These are phyloP conservation scores for Eimeria praecox DNA, from an alignment of 169 alveolate genomes.

Conservation along the genomic window DNA sequence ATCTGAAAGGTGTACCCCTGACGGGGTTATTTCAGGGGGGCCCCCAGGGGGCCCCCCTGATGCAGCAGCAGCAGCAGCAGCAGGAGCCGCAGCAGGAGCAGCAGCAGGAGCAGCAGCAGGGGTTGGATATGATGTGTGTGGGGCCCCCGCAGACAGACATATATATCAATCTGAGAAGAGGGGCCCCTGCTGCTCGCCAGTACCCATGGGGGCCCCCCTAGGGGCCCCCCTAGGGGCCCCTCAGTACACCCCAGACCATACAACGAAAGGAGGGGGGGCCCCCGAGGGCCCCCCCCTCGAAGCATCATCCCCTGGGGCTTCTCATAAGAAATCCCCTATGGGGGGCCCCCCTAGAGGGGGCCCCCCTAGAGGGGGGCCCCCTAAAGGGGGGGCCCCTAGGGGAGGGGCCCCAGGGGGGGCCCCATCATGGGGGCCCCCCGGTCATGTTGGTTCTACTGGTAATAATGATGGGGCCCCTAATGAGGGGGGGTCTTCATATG, in stretches of 20 bases:
- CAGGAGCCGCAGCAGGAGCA: too few species aligned
- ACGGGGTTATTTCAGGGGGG: too few species aligned
- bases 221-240: conserved; percentile 17
- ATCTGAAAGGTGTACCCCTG: too few species aligned
- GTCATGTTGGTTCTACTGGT: too few species aligned
- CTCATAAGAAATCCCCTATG: neutral
- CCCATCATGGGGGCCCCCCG: neutral
- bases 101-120: too few species aligned
- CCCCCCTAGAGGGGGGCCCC: neutral
- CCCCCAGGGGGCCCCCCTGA: too few species aligned
- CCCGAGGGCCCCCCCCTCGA: conserved; percentile 11
- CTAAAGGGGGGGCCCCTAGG: neutral
- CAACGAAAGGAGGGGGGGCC: neutral
- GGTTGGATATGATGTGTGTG: too few species aligned
- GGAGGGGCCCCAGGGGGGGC: neutral
- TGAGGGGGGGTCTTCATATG: neutral
- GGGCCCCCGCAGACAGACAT: too few species aligned
- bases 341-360: neutral
- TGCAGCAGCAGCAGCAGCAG: too few species aligned
- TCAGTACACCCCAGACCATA: neutral
- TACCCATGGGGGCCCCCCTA: neutral
- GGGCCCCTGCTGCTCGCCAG: conserved; percentile 10
- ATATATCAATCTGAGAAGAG: neutral
- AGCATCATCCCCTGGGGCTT: neutral
- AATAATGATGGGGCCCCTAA: neutral